phyloP scores from a whole-genome alignment of 176 grass and related monocot species.

The Carex kokanica region DNA sequence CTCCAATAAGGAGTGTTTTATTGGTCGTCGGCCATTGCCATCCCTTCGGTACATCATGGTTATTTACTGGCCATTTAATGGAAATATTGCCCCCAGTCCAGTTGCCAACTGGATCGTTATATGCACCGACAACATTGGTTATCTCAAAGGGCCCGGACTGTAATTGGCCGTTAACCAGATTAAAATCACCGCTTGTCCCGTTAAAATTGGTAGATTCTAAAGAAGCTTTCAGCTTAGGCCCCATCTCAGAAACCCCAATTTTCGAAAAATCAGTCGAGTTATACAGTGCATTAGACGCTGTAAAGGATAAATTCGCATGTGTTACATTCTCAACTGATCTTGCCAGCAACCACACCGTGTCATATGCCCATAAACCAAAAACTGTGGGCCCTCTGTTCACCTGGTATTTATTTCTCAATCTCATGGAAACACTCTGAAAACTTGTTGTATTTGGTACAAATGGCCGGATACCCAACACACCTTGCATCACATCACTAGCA shows the following conservation, averaged over 20 bases:
- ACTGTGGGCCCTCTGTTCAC: slow-evolving; percentile 24
- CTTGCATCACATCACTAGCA: slow-evolving; percentile 56
- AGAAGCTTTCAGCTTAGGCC: slow-evolving; percentile 14
- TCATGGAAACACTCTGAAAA: slow-evolving; percentile 30
- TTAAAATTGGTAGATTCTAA: slow-evolving; percentile 36
- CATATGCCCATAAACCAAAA: slow-evolving; percentile 68
- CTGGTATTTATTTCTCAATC: slow-evolving; percentile 43
- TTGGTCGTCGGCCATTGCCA: slow-evolving; percentile 52
- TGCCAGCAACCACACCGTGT: slow-evolving; percentile 61
- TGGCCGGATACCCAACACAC: slow-evolving; percentile 65
- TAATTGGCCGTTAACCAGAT: slow-evolving; percentile 50
- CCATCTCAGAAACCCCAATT: slow-evolving; percentile 39
- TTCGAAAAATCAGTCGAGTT: slow-evolving; percentile 46
- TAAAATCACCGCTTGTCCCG: slow-evolving; percentile 44
- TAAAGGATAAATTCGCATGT: slow-evolving; percentile 31
- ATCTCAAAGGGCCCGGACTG: slow-evolving; percentile 47
- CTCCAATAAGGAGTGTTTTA: slow-evolving; percentile 32
- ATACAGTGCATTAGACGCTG: slow-evolving; percentile 23
- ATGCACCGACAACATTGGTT: slow-evolving; percentile 31
- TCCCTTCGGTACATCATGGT: slow-evolving; percentile 36
- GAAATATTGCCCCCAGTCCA: slow-evolving; percentile 23
- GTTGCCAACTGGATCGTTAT: slow-evolving; percentile 38
- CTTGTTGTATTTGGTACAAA: slow-evolving; percentile 26
- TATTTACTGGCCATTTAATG: slow-evolving; percentile 49
- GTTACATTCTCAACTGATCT: slow-evolving; percentile 36